A percentile compares a stretch with the other conserved stretches of the same genome.
Evolutionary conservation across 768 basidiomycete species (phyloP).

Genomic region (Lyophyllum atratum): DNA sequence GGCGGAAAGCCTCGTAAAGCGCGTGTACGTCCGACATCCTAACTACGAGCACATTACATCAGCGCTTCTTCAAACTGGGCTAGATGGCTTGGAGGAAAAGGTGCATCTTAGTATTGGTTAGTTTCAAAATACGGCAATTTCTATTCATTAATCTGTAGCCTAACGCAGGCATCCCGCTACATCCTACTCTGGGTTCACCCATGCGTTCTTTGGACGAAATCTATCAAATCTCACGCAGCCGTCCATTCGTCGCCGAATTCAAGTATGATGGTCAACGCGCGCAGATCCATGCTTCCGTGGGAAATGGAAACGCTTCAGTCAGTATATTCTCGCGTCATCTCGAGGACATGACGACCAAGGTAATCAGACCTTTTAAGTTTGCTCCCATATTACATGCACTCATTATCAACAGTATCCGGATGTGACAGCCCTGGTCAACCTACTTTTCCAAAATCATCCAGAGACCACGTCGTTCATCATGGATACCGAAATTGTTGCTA

Average conservation of each 20-base stretch:
- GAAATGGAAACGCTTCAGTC: conserved; percentile 37
- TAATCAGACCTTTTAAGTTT: conserved; percentile 20
- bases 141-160: neutral
- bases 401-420: conserved; percentile 71
- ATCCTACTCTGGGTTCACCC: conserved; percentile 86
- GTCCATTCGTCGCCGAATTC: conserved; percentile 83
- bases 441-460: conserved; percentile 45
- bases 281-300: conserved; percentile 65
- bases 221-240: conserved; percentile 65
- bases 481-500: conserved; percentile 87
- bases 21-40: conserved; percentile 78
- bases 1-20: conserved; percentile 68
- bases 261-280: conserved; percentile 91
- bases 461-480: conserved; percentile 67
- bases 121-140: conserved; percentile 20
- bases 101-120: conserved; percentile 74
- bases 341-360: conserved; percentile 92
- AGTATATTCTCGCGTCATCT: conserved; percentile 87
- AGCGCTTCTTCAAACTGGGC: conserved; percentile 60
- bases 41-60: conserved; percentile 70
- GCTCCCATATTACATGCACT: neutral
- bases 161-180: conserved; percentile 70
- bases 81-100: conserved; percentile 56
- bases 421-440: conserved; percentile 57
- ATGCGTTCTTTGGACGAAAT: conserved; percentile 82